Percentiles rank a stretch among this genome's conserved stretches.
Conservation (phyloP, 805 yeast species). For the Torulaspora quercuum region DNA sequence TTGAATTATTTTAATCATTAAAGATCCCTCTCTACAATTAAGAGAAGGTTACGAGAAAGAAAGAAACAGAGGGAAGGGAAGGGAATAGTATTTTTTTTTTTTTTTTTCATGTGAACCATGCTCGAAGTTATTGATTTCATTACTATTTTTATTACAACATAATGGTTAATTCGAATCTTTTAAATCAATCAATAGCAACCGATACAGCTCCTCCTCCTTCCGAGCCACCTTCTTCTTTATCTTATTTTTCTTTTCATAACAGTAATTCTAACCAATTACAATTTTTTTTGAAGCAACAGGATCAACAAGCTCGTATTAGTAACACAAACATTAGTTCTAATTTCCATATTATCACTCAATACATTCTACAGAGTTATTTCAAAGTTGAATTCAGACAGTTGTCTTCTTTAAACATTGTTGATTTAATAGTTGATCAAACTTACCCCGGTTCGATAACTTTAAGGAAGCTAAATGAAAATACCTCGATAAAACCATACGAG, state of each 20-base stretch:
- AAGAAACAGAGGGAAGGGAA: too few relatives aligned
- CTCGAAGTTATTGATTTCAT: slow-evolving; percentile 8
- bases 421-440: slow-evolving; percentile 36
- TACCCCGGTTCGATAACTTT: slow-evolving; percentile 36
- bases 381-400: slow-evolving; percentile 25
- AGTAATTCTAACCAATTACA: slow-evolving; percentile 13
- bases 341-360: slow-evolving; percentile 32
- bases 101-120: slow-evolving; percentile 7
- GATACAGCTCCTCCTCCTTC: slow-evolving; percentile 6
- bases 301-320: slow-evolving; percentile 19
- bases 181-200: slow-evolving; percentile 11
- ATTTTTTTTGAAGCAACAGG: slow-evolving; percentile 18
- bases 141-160: slow-evolving; percentile 2
- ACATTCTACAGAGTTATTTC: slow-evolving; percentile 32
- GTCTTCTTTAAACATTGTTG: slow-evolving; percentile 26
- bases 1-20: slow-evolving; percentile 2
- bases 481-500: slow-evolving; percentile 28
- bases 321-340: slow-evolving; percentile 20
- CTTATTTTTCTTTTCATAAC: slow-evolving; percentile 7
- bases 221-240: slow-evolving; percentile 6
- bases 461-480: slow-evolving; percentile 32
- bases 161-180: slow-evolving; percentile 12
- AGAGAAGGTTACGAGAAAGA: too few relatives aligned
- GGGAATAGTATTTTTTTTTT: neutral
- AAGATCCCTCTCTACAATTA: too few relatives aligned